Base-by-base conservation (phyloP, 371 early-diverging fungal species). In the Syncephalastrum monosporum region DNA sequence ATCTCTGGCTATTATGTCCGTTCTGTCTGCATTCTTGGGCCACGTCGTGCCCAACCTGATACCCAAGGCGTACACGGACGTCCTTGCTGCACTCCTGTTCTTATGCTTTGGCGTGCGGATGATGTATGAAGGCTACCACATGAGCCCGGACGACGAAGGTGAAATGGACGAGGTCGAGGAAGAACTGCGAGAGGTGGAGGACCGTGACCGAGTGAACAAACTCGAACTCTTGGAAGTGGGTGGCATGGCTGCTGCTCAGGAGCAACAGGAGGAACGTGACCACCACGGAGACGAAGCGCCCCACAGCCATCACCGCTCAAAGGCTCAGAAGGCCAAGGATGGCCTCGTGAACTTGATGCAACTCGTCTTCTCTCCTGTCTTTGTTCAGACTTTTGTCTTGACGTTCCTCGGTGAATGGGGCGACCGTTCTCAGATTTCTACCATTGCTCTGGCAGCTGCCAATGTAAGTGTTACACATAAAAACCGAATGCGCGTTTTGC, bases 361-460 rank as follows among this genome's bases (percentile, higher is more conserved):
- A 38, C 70, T 87, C 57, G 71, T 91, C 17, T 83, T 96, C 55
- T 92, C 96, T 21, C 96, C 98, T 1, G 82, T 94, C 19, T 96
- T 93, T 80, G 88, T 97, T 10, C 92, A 98, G 72, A 91, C 93
- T 0, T 97, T 97, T 80, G 84, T 92, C 27, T 74, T 98, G 67
- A 95, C 94, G 42, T 96, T 98, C 56, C 64, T 98, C 61, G 98
- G 96, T 47, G 98, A 98, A 68, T 97, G 98, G 98, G 97, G 97
- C 10, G 98, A 97, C 71, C 86, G 97, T 25, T 94, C 94, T 49
- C 96, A 97, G 72, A 85, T 92, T 53, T 84, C 92, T 14, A 95
- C 97, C 2, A 95, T 98, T 65, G 96, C 95, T 24, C 74, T 97
- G 54, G 97, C 95, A 23, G 96, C 96, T 15, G 92, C 96, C 12